Evolutionary conservation across 2,329 filamentous ascomycete species (phyloP), one percentile per base, ranked within the genome.

Genomic region (Xylariaceae sp.): DNA sequence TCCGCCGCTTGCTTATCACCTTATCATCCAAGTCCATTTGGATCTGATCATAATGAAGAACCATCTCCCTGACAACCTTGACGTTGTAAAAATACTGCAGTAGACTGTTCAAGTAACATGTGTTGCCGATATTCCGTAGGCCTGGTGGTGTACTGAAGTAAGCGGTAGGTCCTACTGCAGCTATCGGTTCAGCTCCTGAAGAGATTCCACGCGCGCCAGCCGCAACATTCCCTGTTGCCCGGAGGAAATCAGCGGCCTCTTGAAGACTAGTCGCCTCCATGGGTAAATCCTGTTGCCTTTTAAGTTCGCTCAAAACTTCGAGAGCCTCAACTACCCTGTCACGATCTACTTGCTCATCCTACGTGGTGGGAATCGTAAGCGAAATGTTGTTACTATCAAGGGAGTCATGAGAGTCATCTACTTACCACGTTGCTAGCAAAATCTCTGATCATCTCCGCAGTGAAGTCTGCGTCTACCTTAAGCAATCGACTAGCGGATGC

Each of bases 41-140:
- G 64, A 87, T 83, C 4, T 84, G 72, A 21, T 93, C 85, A 61
- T 90, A 91, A 43, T 91, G 79, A 53, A 95, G 77, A 3, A 97
- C 86, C 60, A 97, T 82, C 4, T 94, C 82, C 43, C 93, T 84
- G 24, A 97, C 79, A 2, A 90, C 86, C 57, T 86, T 87, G 50
- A 97, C 84, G 0, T 92, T 95, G 70, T 96, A 97, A 61, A 97
- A 88, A 68, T 96, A 97, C 65, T 99, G 94, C 8, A 99, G 79
- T 42, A 99, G 82, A 73, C 93, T 97, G 76, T 99, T 99, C 49
- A 99, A 80, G 66, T 99, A 99, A 71, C 94, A 99, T 0, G 95
- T 99, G 67, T 99, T 99, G 54, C 94, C 92, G 52, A 97, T 96
- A 64, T 97, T 99, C 59, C 86, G 83, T 5, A 97, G 80, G 0